phyloP scores from a whole-genome alignment of 2,329 filamentous ascomycete genomes.

The Fusarium domesticum region DNA sequence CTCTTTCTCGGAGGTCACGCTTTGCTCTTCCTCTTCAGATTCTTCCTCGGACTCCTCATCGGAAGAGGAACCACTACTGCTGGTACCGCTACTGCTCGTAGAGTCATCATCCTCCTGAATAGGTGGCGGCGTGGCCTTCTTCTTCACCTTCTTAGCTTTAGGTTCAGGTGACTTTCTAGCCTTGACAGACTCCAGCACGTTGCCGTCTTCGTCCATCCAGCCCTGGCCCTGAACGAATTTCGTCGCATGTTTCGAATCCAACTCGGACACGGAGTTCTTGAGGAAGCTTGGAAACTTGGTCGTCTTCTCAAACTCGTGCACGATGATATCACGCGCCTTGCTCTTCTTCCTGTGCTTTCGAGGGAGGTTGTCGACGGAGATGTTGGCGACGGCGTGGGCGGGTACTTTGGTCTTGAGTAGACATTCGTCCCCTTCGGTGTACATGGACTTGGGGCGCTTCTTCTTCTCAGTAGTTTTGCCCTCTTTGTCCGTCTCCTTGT shows the following conservation, averaged over 20 bases:
- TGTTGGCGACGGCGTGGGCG: slow-evolving; percentile 42
- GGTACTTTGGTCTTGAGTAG: slow-evolving; percentile 79
- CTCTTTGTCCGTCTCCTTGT: slow-evolving; percentile 43
- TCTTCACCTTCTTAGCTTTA: slow-evolving; percentile 23
- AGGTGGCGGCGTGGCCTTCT: slow-evolving; percentile 18
- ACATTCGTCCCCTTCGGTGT: slow-evolving; percentile 76
- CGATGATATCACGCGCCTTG: slow-evolving; percentile 53
- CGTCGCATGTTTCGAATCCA: slow-evolving; percentile 38
- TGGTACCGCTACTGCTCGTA: slow-evolving; percentile 34
- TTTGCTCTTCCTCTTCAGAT: slow-evolving; percentile 16
- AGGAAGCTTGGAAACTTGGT: slow-evolving; percentile 80
- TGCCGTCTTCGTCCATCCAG: slow-evolving; percentile 79
- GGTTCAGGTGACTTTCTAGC: slow-evolving; percentile 29
- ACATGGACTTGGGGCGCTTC: slow-evolving; percentile 68
- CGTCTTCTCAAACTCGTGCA: slow-evolving; percentile 89
- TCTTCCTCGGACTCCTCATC: slow-evolving; percentile 34
- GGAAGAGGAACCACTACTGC: slow-evolving; percentile 36
- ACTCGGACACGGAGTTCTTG: slow-evolving; percentile 45
- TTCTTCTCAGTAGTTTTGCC: slow-evolving; percentile 55
- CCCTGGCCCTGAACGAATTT: slow-evolving; percentile 81
- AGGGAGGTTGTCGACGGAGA: slow-evolving; percentile 40
- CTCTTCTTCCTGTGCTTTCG: slow-evolving; percentile 59
- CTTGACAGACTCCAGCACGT: slow-evolving; percentile 63
- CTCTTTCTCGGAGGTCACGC: slow-evolving; percentile 1
- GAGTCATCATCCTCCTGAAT: slow-evolving; percentile 31